Percentiles rank a stretch among this genome's conserved stretches.
These are phyloP conservation scores for Phytophthora lateralis DNA, from an alignment of 352 stramenopile genomes.

Conservation along the genomic window DNA sequence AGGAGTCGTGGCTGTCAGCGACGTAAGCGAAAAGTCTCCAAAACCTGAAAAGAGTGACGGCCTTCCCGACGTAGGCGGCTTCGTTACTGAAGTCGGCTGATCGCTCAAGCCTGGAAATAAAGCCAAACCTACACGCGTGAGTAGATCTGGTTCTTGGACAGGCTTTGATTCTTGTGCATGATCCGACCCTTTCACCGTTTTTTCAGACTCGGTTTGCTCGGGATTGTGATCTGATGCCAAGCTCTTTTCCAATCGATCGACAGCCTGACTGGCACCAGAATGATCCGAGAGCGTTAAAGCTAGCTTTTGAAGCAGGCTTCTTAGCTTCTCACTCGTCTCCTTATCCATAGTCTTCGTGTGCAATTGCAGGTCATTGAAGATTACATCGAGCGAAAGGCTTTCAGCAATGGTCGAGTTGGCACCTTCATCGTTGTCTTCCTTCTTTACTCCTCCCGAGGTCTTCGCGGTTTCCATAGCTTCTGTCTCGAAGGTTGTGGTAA, in stretches of 20 bases:
- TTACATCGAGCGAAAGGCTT: conserved; percentile 10
- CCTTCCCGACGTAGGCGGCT: conserved; percentile 24
- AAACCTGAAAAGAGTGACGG: conserved; percentile 34
- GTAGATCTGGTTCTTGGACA: conserved; percentile 29
- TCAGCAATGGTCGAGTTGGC: background rate
- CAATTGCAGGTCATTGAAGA: conserved; percentile 38
- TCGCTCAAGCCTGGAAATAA: conserved; percentile 35
- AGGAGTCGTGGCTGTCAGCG: conserved; percentile 25
- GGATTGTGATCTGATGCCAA: conserved; percentile 16
- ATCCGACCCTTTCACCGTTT: background rate
- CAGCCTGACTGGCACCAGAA: conserved; percentile 17
- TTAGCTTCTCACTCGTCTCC: conserved; percentile 32
- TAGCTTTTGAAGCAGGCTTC: conserved; percentile 32
- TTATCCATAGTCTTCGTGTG: conserved; percentile 34
- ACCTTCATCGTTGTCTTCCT: background rate
- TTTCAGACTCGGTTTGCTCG: conserved; percentile 3
- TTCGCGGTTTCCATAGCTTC: conserved; percentile 1
- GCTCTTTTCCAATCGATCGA: conserved; percentile 35
- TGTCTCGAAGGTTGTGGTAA: background rate
- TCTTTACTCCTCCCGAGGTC: background rate
- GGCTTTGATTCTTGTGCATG: conserved; percentile 1
- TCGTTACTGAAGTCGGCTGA: conserved; percentile 10
- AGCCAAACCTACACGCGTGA: conserved; percentile 31
- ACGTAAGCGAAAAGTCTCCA: conserved; percentile 34
- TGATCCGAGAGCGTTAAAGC: conserved; percentile 26